Evolutionary conservation across 2,329 filamentous ascomycete genomes (phyloP).

Genomic region (Lithohypha guttulata): DNA sequence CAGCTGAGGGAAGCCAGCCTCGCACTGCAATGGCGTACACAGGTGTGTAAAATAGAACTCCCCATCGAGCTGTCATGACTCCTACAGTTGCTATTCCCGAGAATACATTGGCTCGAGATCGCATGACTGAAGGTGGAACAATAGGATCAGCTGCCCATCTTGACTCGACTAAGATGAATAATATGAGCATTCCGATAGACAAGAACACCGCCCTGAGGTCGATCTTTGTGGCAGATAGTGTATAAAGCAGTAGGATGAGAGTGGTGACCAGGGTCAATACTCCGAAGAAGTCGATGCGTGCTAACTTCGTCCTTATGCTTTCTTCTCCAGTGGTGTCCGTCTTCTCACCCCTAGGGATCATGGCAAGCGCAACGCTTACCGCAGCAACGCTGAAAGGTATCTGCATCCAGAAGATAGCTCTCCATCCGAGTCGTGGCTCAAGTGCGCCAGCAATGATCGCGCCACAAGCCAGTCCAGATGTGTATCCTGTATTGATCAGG

Average conservation of each 20-base stretch:
- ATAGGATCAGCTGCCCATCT: slow-evolving; percentile 57
- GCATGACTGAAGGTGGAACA: slow-evolving; percentile 60
- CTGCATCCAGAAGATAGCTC: slow-evolving; percentile 63
- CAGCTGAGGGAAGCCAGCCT: slow-evolving; percentile 55
- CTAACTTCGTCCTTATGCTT: slow-evolving; percentile 45
- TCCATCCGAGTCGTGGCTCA: slow-evolving; percentile 57
- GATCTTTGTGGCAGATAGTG: slow-evolving; percentile 55
- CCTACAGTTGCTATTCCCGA: slow-evolving; percentile 65
- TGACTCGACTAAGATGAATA: slow-evolving; percentile 53
- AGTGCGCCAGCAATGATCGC: slow-evolving; percentile 60
- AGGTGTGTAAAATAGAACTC: slow-evolving; percentile 68
- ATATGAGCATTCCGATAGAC: slow-evolving; percentile 47
- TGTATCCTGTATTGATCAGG: slow-evolving; percentile 61
- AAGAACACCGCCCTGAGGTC: slow-evolving; percentile 49
- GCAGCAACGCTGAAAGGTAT: slow-evolving; percentile 52
- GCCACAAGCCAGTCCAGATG: slow-evolving; percentile 58
- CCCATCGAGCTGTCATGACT: slow-evolving; percentile 73
- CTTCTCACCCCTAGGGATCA: slow-evolving; percentile 46
- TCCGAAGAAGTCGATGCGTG: slow-evolving; percentile 63
- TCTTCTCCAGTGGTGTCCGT: slow-evolving; percentile 24
- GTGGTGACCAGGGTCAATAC: slow-evolving; percentile 54
- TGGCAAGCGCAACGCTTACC: slow-evolving; percentile 52
- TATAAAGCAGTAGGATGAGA: slow-evolving; percentile 62
- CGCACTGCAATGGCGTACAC: slow-evolving; percentile 69
- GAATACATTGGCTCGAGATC: slow-evolving; percentile 58